These are phyloP conservation scores for Trichoderma virens DNA, from an alignment of 495 filamentous ascomycete genomes.

Conservation along the genomic window DNA sequence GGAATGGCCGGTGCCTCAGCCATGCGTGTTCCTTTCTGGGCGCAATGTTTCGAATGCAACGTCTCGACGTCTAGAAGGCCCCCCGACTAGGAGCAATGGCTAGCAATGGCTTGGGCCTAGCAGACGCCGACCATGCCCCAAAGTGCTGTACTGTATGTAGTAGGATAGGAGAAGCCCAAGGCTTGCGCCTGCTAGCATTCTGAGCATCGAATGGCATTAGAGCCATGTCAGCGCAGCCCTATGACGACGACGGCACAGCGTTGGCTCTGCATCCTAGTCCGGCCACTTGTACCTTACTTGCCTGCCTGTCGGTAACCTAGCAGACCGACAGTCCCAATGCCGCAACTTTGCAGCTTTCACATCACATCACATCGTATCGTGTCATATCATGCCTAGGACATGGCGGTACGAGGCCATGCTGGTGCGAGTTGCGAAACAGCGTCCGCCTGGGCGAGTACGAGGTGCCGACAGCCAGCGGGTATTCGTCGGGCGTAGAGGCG, in stretches of 20 bases:
- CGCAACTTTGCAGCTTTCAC: no score
- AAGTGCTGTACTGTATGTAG: no score
- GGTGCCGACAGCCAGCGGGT: neutral
- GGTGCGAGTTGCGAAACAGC: no score
- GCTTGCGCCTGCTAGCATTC: neutral
- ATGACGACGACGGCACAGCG: slow-evolving; percentile 2
- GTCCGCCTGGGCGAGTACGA: neutral
- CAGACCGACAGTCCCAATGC: neutral
- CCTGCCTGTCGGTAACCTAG: neutral
- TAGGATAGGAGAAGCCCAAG: no score
- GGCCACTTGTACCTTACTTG: neutral
- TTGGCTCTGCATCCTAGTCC: neutral
- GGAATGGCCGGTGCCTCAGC: neutral
- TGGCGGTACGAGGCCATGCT: no score
- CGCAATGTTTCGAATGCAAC: slow-evolving; percentile 8
- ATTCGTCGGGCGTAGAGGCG: neutral
- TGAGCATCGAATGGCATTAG: neutral
- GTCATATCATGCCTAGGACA: no score
- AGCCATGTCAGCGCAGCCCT: slow-evolving; percentile 3
- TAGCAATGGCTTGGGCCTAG: neutral
- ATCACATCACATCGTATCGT: no score
- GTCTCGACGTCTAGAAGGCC: slow-evolving; percentile 8
- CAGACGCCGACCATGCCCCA: no score
- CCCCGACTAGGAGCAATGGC: neutral
- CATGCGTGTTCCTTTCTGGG: slow-evolving; percentile 4